A percentile compares a stretch with the other conserved stretches of the same genome.
Evolutionary conservation across 2,329 filamentous ascomycete species (phyloP).

Genomic region (Cladophialophora bantiana): DNA sequence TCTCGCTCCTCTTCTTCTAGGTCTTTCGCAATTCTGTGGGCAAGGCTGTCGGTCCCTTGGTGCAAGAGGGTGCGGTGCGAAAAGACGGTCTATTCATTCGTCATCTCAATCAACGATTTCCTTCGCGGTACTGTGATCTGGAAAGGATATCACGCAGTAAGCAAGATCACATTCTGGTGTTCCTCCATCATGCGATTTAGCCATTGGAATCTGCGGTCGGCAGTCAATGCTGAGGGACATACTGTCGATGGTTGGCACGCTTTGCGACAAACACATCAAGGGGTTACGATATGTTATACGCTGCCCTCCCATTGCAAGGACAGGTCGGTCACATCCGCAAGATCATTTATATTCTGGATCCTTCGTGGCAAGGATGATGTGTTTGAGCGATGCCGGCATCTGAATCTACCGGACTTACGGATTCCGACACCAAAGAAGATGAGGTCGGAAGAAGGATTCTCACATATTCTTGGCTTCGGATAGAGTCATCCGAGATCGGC

Average conservation of each 20-base stretch:
- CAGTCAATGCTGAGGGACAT: not conserved
- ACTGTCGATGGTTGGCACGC: not conserved
- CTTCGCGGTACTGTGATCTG: not conserved
- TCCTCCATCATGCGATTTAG: not conserved
- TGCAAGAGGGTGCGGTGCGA: not conserved
- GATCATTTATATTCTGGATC: not conserved
- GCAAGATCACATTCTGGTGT: not conserved
- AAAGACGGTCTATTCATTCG: not conserved
- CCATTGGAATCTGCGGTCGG: not conserved
- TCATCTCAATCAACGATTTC: not conserved
- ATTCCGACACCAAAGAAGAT: not conserved
- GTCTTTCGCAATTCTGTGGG: not conserved
- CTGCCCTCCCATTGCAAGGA: not conserved
- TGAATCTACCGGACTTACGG: not conserved
- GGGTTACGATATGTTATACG: not conserved
- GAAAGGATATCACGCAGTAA: not conserved
- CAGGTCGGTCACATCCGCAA: not conserved
- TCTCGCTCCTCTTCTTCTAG: not conserved
- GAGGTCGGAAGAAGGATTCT: conserved; percentile 1
- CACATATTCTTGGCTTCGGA: not conserved
- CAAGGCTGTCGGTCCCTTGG: not conserved
- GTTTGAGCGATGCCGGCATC: not conserved
- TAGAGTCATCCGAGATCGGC: not conserved
- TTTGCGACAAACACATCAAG: not conserved
- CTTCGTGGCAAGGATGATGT: not conserved